A percentile compares a stretch with the other conserved stretches of the same genome.
Evolutionary conservation across 495 filamentous ascomycete species (phyloP).

Genomic region (Talaromyces liani): DNA sequence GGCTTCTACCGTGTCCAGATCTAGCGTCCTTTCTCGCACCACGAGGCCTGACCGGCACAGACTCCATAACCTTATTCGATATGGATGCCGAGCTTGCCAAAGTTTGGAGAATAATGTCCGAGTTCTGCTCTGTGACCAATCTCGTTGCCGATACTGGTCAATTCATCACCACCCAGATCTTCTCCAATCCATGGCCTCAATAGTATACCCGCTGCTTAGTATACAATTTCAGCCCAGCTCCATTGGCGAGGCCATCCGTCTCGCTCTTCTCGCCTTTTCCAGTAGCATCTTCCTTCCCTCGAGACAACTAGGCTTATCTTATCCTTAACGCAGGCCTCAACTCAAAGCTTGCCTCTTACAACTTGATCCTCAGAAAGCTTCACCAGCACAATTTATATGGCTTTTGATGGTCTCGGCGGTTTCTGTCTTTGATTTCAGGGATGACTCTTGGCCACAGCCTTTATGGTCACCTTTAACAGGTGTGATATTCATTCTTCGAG

Average conservation of each 20-base stretch:
- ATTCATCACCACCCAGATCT: not conserved
- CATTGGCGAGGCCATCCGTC: not conserved
- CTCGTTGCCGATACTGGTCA: not conserved
- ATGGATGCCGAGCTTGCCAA: not conserved
- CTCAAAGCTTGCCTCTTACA: not conserved
- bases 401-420: not conserved
- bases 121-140: not conserved
- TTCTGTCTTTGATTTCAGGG: not conserved
- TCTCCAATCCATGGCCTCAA: not conserved
- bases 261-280: not conserved
- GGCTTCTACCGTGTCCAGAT: not conserved
- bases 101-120: not conserved
- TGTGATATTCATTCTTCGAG: not conserved
- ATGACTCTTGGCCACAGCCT: not conserved
- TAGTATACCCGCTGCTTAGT: not conserved
- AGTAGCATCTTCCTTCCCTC: not conserved
- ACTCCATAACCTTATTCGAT: not conserved
- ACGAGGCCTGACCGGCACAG: not conserved
- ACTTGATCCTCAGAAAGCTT: not conserved
- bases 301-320: not conserved
- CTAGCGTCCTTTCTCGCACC: not conserved
- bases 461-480: not conserved
- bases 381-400: not conserved
- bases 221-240: not conserved
- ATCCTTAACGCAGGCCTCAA: not conserved